Conservation (phyloP, 305 asterid species). For the Fraxinus dipetala region DNA sequence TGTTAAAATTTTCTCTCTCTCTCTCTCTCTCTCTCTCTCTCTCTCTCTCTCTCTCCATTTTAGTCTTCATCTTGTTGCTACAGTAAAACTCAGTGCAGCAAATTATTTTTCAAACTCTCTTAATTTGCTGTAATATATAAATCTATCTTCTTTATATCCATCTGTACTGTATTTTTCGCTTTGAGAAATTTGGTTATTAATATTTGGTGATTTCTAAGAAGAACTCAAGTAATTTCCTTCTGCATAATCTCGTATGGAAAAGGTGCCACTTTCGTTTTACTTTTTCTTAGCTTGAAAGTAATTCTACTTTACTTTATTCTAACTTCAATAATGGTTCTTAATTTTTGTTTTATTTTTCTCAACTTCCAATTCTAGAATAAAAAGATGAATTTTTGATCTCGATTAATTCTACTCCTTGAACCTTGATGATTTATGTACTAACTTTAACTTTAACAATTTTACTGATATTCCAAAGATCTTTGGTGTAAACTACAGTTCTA, state of each 20-base stretch:
- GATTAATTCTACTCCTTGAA: neutral
- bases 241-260: constrained; percentile 17
- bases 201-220: neutral
- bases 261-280: constrained; percentile 26
- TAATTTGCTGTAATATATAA: neutral
- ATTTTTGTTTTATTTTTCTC: neutral
- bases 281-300: constrained; percentile 5
- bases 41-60: neutral
- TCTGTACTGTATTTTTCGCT: neutral
- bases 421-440: neutral
- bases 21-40: neutral
- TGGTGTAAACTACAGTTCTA: neutral
- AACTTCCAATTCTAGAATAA: neutral
- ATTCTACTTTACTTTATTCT: constrained; percentile 25
- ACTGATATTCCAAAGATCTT: neutral
- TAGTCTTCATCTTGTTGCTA: neutral
- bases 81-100: neutral
- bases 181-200: neutral
- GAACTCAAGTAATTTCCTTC: neutral
- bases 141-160: neutral
- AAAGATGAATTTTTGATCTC: neutral
- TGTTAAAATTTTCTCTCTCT: neutral
- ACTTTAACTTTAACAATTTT: neutral
- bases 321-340: constrained; percentile 32
- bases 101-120: neutral